Base-by-base conservation (phyloP, 768 basidiomycete genomes). In the Lentinus brumalis region DNA sequence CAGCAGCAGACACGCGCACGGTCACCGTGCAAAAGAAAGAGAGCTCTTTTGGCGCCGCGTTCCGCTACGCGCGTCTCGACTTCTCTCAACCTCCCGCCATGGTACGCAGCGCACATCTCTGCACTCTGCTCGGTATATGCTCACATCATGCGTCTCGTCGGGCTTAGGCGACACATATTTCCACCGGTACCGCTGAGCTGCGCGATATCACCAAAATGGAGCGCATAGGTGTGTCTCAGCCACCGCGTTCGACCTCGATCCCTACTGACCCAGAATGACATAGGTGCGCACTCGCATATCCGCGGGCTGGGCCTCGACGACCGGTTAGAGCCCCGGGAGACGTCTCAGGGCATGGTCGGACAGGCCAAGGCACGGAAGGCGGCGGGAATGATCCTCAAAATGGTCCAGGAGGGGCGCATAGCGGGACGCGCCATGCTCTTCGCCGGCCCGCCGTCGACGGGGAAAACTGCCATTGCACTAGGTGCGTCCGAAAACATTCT, bases 401-500 rank as follows among this genome's bases (percentile, higher is more conserved):
- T 99, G 96, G 95, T 98, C 6, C 92, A 97, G 74, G 94, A 97
- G 69, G 94, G 94, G 16, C 82, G 89, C 59, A 98, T 98, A 69
- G 95, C 97, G 0, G 97, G 97, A 30, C 85, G 96, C 46, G 94
- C 96, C 6, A 96, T 99, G 76, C 79, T 99, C 56, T 97, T 99
- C 75, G 97, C 97, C 16, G 97, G 97, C 0, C 97, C 97, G 6
- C 96, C 97, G 6, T 94, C 93, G 35, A 94, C 95, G 0, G 97
- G 97, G 29, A 99, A 99, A 77, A 98, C 97, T 0, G 97, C 97
- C 35, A 97, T 99, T 70, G 97, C 96, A 5, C 83, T 98, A 76
- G 96, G 95, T 92, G 66, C 54, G 47, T 21, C 14, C 29, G 15
- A 4, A n/a, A 29, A 6, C 29, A 5, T 21, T 16, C 8, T 53